Conservation (phyloP, 2,329 filamentous ascomycete genomes). For the Pseudogymnoascus destructans region DNA sequence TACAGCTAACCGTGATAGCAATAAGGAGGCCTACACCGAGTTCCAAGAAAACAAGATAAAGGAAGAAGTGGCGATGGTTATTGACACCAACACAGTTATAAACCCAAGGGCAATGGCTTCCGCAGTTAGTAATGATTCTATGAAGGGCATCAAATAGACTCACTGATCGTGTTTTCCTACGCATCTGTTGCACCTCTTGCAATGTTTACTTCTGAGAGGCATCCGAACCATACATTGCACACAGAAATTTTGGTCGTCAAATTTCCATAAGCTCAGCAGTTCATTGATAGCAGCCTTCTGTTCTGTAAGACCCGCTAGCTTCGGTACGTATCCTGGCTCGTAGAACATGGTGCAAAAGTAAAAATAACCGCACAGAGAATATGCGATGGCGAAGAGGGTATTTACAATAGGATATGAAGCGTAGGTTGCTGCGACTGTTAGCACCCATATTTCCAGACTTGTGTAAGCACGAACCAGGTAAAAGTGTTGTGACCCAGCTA, state of each 20-base stretch:
- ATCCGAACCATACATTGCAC: slow-evolving; percentile 88
- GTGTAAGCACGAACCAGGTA: slow-evolving; percentile 45
- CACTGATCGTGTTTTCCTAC: slow-evolving; percentile 95
- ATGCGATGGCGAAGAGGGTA: slow-evolving; percentile 54
- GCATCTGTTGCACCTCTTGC: slow-evolving; percentile 78
- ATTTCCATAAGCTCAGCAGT: slow-evolving; percentile 72
- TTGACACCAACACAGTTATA: slow-evolving; percentile 93
- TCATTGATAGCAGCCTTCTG: slow-evolving; percentile 85
- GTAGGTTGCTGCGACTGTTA: slow-evolving; percentile 40
- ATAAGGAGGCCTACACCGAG: slow-evolving; percentile 62
- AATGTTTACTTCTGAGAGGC: slow-evolving; percentile 90
- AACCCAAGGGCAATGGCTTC: slow-evolving; percentile 91
- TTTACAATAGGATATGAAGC: slow-evolving; percentile 60
- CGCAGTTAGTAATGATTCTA: slow-evolving; percentile 18
- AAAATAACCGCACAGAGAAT: slow-evolving; percentile 64
- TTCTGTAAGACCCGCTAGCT: slow-evolving; percentile 75
- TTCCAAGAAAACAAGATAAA: slow-evolving; percentile 72
- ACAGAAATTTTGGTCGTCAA: slow-evolving; percentile 90
- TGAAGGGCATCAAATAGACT: slow-evolving; percentile 29
- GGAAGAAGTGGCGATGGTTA: slow-evolving; percentile 89
- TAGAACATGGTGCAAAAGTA: slow-evolving; percentile 74
- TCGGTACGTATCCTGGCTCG: slow-evolving; percentile 88
- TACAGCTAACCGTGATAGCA: slow-evolving; percentile 59
- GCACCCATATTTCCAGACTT: not conserved
- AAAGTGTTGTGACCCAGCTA: slow-evolving; percentile 60